phyloP scores from a whole-genome alignment of 1,139 yeast species.

The Yamadazyma oceani region DNA sequence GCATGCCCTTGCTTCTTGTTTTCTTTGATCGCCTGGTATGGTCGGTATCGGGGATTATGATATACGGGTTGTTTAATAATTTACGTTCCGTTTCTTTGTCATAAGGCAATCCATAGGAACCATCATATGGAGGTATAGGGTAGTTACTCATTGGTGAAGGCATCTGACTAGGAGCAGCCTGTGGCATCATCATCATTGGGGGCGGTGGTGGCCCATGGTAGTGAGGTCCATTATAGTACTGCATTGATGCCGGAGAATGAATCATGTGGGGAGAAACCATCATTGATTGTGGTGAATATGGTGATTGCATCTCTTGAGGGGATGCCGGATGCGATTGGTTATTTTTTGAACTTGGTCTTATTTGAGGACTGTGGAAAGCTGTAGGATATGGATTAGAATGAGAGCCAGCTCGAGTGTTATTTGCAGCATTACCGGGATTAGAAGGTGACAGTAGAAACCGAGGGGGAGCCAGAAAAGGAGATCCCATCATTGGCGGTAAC shows the following conservation, averaged over 20 bases:
- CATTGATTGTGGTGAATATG: background rate
- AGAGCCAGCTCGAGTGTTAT: too few relatives aligned
- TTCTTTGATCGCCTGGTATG: background rate
- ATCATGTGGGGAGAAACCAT: too few relatives aligned
- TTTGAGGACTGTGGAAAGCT: too few relatives aligned
- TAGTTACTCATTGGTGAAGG: too few relatives aligned
- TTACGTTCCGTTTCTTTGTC: conserved; percentile 32
- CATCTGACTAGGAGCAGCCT: too few relatives aligned
- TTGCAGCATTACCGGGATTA: too few relatives aligned
- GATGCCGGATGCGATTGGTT: too few relatives aligned
- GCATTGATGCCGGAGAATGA: background rate
- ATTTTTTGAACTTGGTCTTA: too few relatives aligned
- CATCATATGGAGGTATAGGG: conserved; percentile 1
- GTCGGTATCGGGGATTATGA: conserved; percentile 25
- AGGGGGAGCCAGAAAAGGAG: background rate
- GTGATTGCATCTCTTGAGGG: background rate
- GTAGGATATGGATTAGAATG: too few relatives aligned
- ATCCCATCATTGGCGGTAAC: conserved; percentile 6
- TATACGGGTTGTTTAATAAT: conserved; percentile 32
- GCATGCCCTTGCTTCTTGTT: background rate
- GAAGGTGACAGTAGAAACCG: background rate
- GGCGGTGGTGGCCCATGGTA: too few relatives aligned
- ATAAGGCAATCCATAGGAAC: conserved; percentile 13
- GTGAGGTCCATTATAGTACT: background rate
- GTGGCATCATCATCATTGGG: background rate